phyloP scores from a whole-genome alignment of 1,284 basidiomycete species.

The Pyrrhoderma noxium region DNA sequence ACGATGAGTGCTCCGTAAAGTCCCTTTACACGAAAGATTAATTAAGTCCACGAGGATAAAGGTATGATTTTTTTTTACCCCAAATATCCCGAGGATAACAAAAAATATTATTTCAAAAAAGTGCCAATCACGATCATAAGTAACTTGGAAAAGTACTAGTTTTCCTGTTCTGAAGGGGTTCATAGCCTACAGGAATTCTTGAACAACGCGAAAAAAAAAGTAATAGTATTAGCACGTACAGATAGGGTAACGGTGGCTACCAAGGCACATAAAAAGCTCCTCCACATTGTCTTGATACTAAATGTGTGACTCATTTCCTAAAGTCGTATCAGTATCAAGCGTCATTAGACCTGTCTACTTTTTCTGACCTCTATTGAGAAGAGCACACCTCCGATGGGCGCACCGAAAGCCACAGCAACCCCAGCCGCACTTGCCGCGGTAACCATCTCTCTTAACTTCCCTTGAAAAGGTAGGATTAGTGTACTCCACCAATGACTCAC shows the following conservation, averaged over 20 bases:
- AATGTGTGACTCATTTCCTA: conserved; percentile 98
- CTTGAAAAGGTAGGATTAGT: conserved; percentile 33
- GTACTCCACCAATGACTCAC: conserved; percentile 8
- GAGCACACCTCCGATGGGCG: conserved; percentile 91
- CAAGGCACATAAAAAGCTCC: conserved; percentile 93
- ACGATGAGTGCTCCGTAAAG: conserved; percentile 96
- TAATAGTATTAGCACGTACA: conserved; percentile 41
- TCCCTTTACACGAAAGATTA: conserved; percentile 47
- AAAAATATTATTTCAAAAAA: conserved; percentile 98
- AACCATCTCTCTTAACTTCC: conserved; percentile 92
- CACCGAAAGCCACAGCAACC: conserved; percentile 88
- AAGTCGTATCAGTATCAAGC: background rate
- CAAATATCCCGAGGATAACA: conserved; percentile 91
- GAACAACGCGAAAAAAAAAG: conserved; percentile 10
- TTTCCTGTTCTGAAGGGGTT: conserved; percentile 98
- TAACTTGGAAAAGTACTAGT: conserved; percentile 95
- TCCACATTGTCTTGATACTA: conserved; percentile 98
- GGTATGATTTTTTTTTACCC: conserved; percentile 62
- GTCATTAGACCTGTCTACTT: background rate
- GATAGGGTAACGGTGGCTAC: conserved; percentile 95
- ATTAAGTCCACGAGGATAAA: background rate
- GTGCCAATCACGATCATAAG: conserved; percentile 97
- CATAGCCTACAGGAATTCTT: conserved; percentile 61
- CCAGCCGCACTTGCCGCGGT: conserved; percentile 93
- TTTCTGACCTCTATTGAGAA: conserved; percentile 73